phyloP scores from a whole-genome alignment of 2,329 filamentous ascomycete genomes.

The Pseudocercospora fijiensis region DNA sequence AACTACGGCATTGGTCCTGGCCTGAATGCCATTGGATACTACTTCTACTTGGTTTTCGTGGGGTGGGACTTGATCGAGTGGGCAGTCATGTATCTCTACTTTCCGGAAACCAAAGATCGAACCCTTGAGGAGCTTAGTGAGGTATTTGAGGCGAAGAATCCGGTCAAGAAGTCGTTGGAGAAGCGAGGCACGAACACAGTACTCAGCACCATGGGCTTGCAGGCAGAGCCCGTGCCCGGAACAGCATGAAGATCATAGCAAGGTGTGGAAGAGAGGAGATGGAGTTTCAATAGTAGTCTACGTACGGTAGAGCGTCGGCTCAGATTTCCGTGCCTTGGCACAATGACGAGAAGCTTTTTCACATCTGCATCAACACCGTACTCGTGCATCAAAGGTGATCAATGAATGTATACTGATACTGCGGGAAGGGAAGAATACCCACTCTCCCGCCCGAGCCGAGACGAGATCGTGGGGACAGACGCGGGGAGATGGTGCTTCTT shows the following conservation, averaged over 20 bases:
- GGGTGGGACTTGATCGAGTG: slow-evolving; percentile 13
- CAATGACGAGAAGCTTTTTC: neutral
- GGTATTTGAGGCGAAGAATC: slow-evolving; percentile 43
- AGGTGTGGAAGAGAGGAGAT: neutral
- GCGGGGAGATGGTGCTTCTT: neutral
- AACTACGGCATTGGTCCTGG: slow-evolving; percentile 14
- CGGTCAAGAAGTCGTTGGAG: slow-evolving; percentile 36
- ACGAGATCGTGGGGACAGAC: neutral
- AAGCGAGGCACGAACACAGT: slow-evolving; percentile 9
- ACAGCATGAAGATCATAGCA: neutral
- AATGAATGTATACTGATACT: neutral
- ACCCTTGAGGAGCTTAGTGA: slow-evolving; percentile 47
- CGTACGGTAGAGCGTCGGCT: neutral
- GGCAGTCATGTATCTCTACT: slow-evolving; percentile 13
- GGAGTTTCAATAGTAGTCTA: neutral
- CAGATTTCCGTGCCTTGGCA: neutral
- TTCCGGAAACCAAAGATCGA: slow-evolving; percentile 28
- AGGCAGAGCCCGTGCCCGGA: neutral
- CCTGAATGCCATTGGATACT: slow-evolving; percentile 12
- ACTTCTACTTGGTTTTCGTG: slow-evolving; percentile 13
- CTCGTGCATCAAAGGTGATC: neutral
- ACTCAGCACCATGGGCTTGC: slow-evolving; percentile 6
- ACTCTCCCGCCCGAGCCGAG: neutral
- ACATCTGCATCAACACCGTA: neutral
- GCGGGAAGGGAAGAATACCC: neutral